These are phyloP conservation scores for Eimeria acervulina DNA, from an alignment of 169 alveolate genomes.

Conservation along the genomic window DNA sequence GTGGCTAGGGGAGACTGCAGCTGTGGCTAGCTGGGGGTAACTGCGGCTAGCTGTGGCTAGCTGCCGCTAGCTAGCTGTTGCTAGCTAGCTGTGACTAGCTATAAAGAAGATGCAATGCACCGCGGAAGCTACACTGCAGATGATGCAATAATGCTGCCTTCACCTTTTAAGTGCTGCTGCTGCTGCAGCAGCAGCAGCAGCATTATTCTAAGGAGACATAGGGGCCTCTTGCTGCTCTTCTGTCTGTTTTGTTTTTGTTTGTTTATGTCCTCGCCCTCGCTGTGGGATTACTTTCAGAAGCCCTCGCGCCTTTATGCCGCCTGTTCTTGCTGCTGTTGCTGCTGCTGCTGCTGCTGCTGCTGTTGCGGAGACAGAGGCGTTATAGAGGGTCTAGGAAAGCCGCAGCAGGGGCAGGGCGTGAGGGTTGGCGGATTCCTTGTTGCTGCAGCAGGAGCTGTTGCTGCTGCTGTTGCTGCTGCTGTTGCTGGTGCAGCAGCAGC, in stretches of 20 bases:
- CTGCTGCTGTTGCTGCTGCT: slow-evolving; percentile 20
- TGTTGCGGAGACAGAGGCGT: background rate
- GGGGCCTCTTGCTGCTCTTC: background rate
- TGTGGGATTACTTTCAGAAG: too few relatives aligned
- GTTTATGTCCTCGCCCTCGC: too few relatives aligned
- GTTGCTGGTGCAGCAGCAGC: slow-evolving; percentile 19
- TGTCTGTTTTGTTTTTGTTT: too few relatives aligned
- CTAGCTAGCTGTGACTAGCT: background rate
- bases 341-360: background rate
- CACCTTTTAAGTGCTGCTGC: too few relatives aligned
- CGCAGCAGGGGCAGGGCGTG: slow-evolving; percentile 10
- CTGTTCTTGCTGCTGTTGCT: background rate
- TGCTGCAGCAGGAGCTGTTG: background rate
- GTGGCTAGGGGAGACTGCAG: slow-evolving; percentile 48
- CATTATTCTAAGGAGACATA: too few relatives aligned
- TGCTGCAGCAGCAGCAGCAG: background rate
- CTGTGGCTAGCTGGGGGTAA: background rate
- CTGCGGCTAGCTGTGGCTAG: background rate
- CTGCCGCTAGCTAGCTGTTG: too few relatives aligned
- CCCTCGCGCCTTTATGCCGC: background rate
- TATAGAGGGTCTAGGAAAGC: background rate
- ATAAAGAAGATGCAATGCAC: background rate
- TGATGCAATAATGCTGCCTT: too few relatives aligned
- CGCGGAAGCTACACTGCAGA: background rate
- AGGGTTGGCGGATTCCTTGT: background rate